These are phyloP conservation scores for Zychaea mexicana DNA, from an alignment of 371 early-diverging fungal species.

Conservation along the genomic window DNA sequence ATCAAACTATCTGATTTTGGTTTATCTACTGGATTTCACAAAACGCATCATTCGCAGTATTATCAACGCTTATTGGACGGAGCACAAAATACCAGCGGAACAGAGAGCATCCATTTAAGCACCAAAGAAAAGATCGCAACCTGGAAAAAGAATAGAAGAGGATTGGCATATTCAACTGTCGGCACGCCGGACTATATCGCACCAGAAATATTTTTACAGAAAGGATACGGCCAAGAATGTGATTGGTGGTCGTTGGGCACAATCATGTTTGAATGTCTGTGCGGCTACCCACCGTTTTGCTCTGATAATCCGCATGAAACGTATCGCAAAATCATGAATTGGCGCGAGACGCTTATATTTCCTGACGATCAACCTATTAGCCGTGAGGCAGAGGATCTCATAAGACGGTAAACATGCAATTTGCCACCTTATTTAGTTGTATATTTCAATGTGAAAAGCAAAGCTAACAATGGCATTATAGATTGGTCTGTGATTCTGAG, in stretches of 20 bases:
- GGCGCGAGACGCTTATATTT: constrained; percentile 87
- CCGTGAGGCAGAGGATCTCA: constrained; percentile 90
- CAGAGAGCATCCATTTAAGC: constrained; percentile 79
- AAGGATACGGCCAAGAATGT: constrained; percentile 96
- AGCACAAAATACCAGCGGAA: constrained; percentile 51
- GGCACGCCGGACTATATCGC: constrained; percentile 99
- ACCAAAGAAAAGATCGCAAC: constrained; percentile 87
- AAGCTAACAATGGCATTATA: constrained; percentile 13
- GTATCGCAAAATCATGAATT: constrained; percentile 96
- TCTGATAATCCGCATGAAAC: constrained; percentile 95
- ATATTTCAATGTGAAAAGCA: neutral
- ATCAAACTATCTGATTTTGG: constrained; percentile 97
- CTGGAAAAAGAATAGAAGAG: constrained; percentile 96
- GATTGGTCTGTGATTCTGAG: constrained; percentile 86
- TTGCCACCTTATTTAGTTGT: neutral
- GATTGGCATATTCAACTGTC: constrained; percentile 90
- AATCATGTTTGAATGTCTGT: constrained; percentile 96
- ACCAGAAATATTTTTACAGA: constrained; percentile 92
- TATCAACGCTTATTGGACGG: constrained; percentile 78
- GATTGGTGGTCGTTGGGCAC: constrained; percentile 99
- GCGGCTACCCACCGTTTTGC: constrained; percentile 98
- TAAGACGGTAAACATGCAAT: constrained; percentile 60
- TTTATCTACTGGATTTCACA: constrained; percentile 97
- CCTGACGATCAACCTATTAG: constrained; percentile 94
- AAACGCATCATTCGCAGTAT: constrained; percentile 96